phyloP scores from a whole-genome alignment of 1,284 basidiomycete genomes.

The Melampsora americana region DNA sequence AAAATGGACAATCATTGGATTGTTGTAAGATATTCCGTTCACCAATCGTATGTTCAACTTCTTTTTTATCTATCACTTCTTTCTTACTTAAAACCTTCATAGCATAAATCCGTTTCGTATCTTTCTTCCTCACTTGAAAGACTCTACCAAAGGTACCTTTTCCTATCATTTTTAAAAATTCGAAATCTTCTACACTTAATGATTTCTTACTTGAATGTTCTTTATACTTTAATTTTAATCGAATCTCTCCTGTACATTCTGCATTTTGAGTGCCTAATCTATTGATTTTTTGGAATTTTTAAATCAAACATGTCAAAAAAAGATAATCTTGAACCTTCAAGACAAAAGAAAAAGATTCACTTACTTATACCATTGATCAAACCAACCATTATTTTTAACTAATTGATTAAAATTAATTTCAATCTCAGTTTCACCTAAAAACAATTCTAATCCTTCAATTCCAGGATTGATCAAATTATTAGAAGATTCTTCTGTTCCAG shows the following conservation, averaged over 20 bases:
- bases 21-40: conserved; percentile 98
- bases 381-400: conserved; percentile 65
- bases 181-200: conserved; percentile 68
- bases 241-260: conserved; percentile 18
- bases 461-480: not conserved
- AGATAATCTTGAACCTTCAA: not conserved
- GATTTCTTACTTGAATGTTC: conserved; percentile 50
- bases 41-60: conserved; percentile 98
- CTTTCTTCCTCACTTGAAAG: conserved; percentile 96
- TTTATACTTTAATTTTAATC: conserved; percentile 33
- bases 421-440: conserved; percentile 86
- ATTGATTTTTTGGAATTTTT: conserved; percentile 6
- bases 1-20: conserved; percentile 89
- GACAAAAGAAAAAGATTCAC: not conserved
- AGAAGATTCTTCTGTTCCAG: not conserved
- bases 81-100: conserved; percentile 99
- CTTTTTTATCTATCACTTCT: conserved; percentile 98
- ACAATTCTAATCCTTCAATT: conserved; percentile 68
- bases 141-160: conserved; percentile 95
- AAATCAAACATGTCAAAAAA: not conserved
- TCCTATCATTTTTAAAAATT: conserved; percentile 97
- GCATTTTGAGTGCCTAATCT: not conserved
- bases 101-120: conserved; percentile 97
- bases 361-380: conserved; percentile 89
- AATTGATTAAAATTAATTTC: conserved; percentile 77